Evolutionary conservation across 106 monocot genomes (phyloP).

Genomic region (Acorus gramineus): DNA sequence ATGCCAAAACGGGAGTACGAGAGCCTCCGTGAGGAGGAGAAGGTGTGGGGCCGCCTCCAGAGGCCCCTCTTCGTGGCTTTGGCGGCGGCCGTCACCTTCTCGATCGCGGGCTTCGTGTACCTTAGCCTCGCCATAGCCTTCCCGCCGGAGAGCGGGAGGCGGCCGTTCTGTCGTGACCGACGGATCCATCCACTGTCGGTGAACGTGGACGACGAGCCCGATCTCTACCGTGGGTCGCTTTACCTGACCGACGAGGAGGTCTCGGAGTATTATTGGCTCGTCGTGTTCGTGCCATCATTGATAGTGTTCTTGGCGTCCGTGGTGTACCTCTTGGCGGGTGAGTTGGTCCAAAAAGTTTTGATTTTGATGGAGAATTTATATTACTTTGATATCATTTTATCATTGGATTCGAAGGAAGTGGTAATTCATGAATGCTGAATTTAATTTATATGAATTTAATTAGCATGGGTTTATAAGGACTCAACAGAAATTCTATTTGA

Average conservation of each 20-base stretch:
- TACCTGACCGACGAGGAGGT: slow-evolving; percentile 78
- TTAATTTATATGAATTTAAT: too few relatives aligned
- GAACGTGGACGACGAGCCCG: slow-evolving; percentile 30
- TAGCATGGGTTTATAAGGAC: too few relatives aligned
- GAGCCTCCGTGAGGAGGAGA: slow-evolving; percentile 60
- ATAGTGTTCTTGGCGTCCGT: slow-evolving; percentile 57
- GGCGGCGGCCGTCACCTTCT: slow-evolving; percentile 17
- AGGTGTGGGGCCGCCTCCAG: slow-evolving; percentile 48
- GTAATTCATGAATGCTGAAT: too few relatives aligned
- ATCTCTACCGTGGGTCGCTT: slow-evolving; percentile 50
- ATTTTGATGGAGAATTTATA: neutral
- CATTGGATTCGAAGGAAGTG: too few relatives aligned
- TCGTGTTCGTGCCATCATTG: slow-evolving; percentile 66
- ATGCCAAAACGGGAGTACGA: slow-evolving; percentile 59
- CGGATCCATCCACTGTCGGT: slow-evolving; percentile 38
- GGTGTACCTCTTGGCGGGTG: slow-evolving; percentile 65
- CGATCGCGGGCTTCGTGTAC: slow-evolving; percentile 37
- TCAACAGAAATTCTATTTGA: too few relatives aligned
- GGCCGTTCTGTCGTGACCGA: slow-evolving; percentile 64
- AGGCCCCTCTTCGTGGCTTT: slow-evolving; percentile 22
- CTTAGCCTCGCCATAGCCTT: slow-evolving; percentile 66
- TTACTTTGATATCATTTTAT: neutral
- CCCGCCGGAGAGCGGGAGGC: slow-evolving; percentile 36
- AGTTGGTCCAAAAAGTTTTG: neutral
- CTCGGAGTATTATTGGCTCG: slow-evolving; percentile 89